Base-by-base conservation (phyloP, 306 rosid species). In the Cucurbita pepo region DNA sequence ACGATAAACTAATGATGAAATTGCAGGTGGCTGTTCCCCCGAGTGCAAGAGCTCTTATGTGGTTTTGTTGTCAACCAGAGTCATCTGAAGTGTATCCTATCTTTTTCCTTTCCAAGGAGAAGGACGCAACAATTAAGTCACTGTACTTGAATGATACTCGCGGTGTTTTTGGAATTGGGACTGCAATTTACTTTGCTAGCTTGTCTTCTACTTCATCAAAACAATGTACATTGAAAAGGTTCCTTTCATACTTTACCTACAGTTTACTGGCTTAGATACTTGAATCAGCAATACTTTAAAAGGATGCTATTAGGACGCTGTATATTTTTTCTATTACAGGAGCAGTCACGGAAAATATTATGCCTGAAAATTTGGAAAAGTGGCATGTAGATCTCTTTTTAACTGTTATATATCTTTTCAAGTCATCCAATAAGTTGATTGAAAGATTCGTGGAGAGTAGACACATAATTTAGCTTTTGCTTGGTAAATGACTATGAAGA, bases 21-120 rank as follows among this genome's bases (percentile, higher is more conserved):
- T 67, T 74, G 57, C 82, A 91, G 99, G 95, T 94, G 78, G 87
- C 83, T 16, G 89, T 91, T 76, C 96, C 97, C 72, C 97, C 97
- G 5, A 78, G 96, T 78, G 79, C 92, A 13, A 94, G 85, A 81
- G 95, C 97, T 12, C 83, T 94, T 81, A 45, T 78, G 43, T 86
- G 89, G 95, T 94, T 94, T 79, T 91, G 89, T 73, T 80, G 82
- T 73, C 99, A 94, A 76, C 97, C 86, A 8, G 87, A 83, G 84
- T 80, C 83, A 10, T 85, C 88, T 6, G 54, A 63, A 15, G 95
- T 87, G 43, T 91, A 78, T 79, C 99, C 99, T 61, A 80, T 89
- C 77, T 82, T 88, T 59, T 94, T 83, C 65, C 58, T 89, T 25
- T 91, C 95, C 54, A 91, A 91, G 81, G 82, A 86, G 71, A 57